These are phyloP conservation scores for Termitomyces sp. DNA, from an alignment of 1,284 basidiomycete species.

Conservation along the genomic window DNA sequence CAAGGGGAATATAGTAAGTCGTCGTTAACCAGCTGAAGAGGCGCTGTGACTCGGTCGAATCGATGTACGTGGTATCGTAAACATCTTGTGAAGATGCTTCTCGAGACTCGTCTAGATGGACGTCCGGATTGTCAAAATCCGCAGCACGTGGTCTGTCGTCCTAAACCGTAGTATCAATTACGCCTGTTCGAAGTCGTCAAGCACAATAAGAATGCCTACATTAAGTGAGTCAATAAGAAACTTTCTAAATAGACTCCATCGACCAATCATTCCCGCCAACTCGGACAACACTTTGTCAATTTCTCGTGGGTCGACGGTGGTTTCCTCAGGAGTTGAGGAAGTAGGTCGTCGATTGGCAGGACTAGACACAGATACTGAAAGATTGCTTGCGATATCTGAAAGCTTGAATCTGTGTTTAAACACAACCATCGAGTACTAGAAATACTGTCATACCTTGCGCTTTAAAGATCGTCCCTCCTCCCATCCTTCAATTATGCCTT, in stretches of 20 bases:
- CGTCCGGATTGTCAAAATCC: constrained; percentile 4
- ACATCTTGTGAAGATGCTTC: constrained; percentile 12
- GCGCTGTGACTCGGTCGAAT: constrained; percentile 50
- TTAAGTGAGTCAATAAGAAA: constrained; percentile 76
- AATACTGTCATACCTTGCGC: constrained; percentile 51
- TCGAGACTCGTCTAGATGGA: background rate
- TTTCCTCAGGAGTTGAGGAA: constrained; percentile 46
- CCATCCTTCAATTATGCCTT: constrained; percentile 79
- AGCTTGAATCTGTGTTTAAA: constrained; percentile 32
- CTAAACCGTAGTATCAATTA: constrained; percentile 5
- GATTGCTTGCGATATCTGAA: constrained; percentile 39
- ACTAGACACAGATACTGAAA: constrained; percentile 35
- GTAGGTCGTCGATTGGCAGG: constrained; percentile 33
- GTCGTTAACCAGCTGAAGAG: constrained; percentile 68
- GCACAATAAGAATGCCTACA: constrained; percentile 29
- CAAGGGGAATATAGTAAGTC: constrained; percentile 83
- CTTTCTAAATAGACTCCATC: constrained; percentile 89
- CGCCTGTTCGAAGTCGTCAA: background rate
- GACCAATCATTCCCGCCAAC: constrained; percentile 80
- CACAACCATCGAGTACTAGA: background rate
- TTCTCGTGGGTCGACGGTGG: constrained; percentile 78
- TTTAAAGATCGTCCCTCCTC: constrained; percentile 79
- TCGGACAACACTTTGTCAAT: constrained; percentile 88
- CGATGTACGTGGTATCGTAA: constrained; percentile 24
- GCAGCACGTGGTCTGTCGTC: constrained; percentile 8